Evolutionary conservation across 2,329 filamentous ascomycete genomes (phyloP).

Genomic region (Colletotrichum gloeosporioides): DNA sequence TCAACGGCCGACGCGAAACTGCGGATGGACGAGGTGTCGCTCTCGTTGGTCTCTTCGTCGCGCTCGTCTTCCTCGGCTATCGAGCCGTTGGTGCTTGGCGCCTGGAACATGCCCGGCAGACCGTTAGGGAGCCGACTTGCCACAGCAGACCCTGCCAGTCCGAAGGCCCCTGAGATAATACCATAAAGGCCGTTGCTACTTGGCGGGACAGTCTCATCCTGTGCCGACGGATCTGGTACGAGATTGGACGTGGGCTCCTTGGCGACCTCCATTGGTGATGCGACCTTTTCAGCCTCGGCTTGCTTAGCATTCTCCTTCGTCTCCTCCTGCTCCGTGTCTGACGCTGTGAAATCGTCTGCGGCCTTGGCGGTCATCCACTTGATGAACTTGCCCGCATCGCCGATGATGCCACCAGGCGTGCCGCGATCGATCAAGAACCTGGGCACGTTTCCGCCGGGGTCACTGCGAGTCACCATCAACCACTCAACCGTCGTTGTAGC

Average conservation of each 20-base stretch:
- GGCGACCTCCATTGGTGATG: slow-evolving; percentile 29
- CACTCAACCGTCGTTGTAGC: slow-evolving; percentile 71
- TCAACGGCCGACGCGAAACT: slow-evolving; percentile 58
- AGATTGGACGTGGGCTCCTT: slow-evolving; percentile 38
- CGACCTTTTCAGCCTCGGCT: slow-evolving; percentile 32
- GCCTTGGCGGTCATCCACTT: slow-evolving; percentile 67
- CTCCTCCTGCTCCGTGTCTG: slow-evolving; percentile 10
- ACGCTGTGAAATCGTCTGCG: slow-evolving; percentile 36
- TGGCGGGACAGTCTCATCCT: slow-evolving; percentile 35
- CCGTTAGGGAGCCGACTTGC: slow-evolving; percentile 41
- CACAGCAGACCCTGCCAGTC: slow-evolving; percentile 53
- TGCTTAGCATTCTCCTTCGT: slow-evolving; percentile 30
- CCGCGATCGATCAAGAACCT: slow-evolving; percentile 91
- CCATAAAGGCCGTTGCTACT: slow-evolving; percentile 57
- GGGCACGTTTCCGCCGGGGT: slow-evolving; percentile 87
- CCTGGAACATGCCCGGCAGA: slow-evolving; percentile 31
- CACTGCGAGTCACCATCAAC: slow-evolving; percentile 91
- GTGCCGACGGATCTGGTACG: slow-evolving; percentile 21
- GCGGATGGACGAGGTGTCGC: slow-evolving; percentile 50
- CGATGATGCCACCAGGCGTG: slow-evolving; percentile 80
- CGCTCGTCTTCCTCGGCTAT: slow-evolving; percentile 34
- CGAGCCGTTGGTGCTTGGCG: slow-evolving; percentile 29
- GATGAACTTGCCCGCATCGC: slow-evolving; percentile 81
- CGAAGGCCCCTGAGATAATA: slow-evolving; percentile 59
- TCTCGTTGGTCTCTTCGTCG: slow-evolving; percentile 33